phyloP scores from a whole-genome alignment of 129 eudicot species.

The Flaveria linearis region DNA sequence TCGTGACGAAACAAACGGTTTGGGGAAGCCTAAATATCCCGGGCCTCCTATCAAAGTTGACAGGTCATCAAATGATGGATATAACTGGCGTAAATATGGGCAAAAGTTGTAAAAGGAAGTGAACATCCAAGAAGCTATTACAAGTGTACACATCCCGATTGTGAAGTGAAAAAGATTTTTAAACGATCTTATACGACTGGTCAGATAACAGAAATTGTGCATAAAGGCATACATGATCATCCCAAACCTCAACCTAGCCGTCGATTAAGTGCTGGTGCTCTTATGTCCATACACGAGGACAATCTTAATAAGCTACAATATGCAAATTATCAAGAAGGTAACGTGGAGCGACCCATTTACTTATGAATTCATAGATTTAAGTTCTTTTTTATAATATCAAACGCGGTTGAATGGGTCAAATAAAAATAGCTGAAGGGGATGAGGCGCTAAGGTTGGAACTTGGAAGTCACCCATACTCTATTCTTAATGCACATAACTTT shows the following conservation, averaged over 20 bases:
- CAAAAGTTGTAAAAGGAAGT: constrained; percentile 98
- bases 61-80: constrained; percentile 90
- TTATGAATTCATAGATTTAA: background rate
- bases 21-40: constrained; percentile 50
- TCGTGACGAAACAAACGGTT: constrained; percentile 46
- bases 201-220: constrained; percentile 83
- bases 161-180: constrained; percentile 95
- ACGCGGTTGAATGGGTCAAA: background rate
- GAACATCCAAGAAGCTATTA: constrained; percentile 99
- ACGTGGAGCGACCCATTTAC: background rate
- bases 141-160: constrained; percentile 92
- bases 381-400: background rate
- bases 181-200: constrained; percentile 78
- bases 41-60: constrained; percentile 58
- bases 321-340: constrained; percentile 68
- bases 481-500: constrained; percentile 1
- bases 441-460: background rate
- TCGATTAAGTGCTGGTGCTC: constrained; percentile 76
- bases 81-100: constrained; percentile 96
- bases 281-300: constrained; percentile 74
- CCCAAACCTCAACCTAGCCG: constrained; percentile 95
- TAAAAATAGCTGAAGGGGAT: background rate
- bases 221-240: constrained; percentile 95
- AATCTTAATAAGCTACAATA: constrained; percentile 53
- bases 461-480: constrained; percentile 6